phyloP scores from a whole-genome alignment of 257 asterid genomes.

The Solanum infundibuliforme region DNA sequence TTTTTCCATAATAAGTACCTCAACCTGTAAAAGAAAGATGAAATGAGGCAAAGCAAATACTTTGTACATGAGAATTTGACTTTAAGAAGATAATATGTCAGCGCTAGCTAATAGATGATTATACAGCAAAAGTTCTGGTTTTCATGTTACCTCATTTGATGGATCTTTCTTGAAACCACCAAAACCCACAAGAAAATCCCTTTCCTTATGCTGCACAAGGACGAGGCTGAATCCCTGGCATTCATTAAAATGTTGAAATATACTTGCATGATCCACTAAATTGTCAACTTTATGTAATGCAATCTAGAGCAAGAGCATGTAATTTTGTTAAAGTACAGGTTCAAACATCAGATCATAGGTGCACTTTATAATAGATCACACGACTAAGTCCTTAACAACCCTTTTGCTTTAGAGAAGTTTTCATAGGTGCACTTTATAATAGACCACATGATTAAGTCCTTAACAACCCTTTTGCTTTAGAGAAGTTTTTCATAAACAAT shows the following conservation, averaged over 20 bases:
- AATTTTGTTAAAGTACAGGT: not conserved
- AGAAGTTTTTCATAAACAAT: not conserved
- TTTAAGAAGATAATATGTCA: not conserved
- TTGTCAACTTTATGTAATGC: not conserved
- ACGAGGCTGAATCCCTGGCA: conserved; percentile 92
- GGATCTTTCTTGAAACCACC: conserved; percentile 96
- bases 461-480: not conserved
- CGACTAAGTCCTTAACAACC: not conserved
- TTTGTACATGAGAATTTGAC: not conserved
- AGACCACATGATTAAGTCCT: not conserved
- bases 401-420: too few relatives aligned
- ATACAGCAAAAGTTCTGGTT: not conserved
- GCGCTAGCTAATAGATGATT: conserved; percentile 1
- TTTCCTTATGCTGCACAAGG: conserved; percentile 83
- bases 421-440: not conserved
- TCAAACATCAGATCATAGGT: not conserved
- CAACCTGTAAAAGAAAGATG: conserved; percentile 42
- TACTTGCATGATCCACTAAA: not conserved
- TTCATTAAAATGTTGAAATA: not conserved
- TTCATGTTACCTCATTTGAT: conserved; percentile 62
- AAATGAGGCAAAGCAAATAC: conserved; percentile 1
- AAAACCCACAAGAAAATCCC: conserved; percentile 91
- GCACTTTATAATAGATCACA: not conserved
- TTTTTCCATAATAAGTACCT: conserved; percentile 80
- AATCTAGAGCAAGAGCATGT: not conserved